Evolutionary conservation across 257 asterid genomes (phyloP), one percentile per base, ranked within the genome.

Genomic region (Solanum microdontum): DNA sequence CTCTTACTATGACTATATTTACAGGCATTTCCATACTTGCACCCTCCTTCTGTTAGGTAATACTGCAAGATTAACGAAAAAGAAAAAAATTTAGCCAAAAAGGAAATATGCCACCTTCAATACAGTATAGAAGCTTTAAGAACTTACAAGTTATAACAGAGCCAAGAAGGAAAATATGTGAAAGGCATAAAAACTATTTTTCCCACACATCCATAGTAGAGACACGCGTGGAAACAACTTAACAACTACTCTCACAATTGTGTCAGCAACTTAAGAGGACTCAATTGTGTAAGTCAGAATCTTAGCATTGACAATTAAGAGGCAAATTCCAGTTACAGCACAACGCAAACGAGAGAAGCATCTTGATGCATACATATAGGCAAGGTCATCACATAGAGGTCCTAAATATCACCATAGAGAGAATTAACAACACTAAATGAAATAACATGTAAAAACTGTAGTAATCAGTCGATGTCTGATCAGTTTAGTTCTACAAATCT

Each of bases 1-100:
- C 86, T 82, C 91, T 92, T 87, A 86, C 87, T 82, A 88, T 96
- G 99, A 89, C 89, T 90, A 86, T 84, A 96, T 92, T 89, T 95
- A 87, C 99, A 95, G 87, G 90, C 88, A 48, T 88, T 88, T 60
- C 98, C 98, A 89, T 93, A 91, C 88, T 89, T 94, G 95, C 99
- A 96, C 48, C 98, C 99, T 26, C 91, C 97, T 24, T 94, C 73
- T 14, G 95, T 90, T 89, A 93, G 83, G 92, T 91, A 94, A 90
- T 93, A 96, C 99, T 96, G 96, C 93, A 94, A 82, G 70, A 66
- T 85, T 76, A 24, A 66, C 17, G 76, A 74, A 51, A 36, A 43
- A 39, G 30, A 45, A 58, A 30, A 58, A 70, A n/a, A 8, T 17
- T 21, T 23, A 79, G 76, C 17, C 45, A 58, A 45, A 73, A 36